Evolutionary conservation across 495 filamentous ascomycete genomes (phyloP), one percentile per base, ranked within the genome.

Genomic region (Bryoglossum gracile): DNA sequence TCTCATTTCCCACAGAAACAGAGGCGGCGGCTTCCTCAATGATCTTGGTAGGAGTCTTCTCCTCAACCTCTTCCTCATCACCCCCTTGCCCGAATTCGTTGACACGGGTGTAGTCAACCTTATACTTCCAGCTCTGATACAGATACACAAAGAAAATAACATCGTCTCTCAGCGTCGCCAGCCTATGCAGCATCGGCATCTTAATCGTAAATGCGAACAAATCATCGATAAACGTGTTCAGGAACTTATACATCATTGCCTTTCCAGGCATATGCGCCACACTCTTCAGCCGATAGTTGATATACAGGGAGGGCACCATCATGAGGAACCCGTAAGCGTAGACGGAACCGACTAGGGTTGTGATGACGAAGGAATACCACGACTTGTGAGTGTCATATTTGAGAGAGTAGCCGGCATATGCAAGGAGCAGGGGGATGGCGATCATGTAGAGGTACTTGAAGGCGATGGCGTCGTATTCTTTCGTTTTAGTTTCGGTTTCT

Each of bases 71-170:
- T 35, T 81, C 86, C 39, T 92, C 88, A 14, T 88, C 91, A 11
- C 94, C 92, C 32, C 92, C 94, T 68, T 98, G 92, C 10, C 92
- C 92, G 58, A 97, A 98, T 65, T 98, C 92, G 65, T 98, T 98
- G 64, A 98, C 84, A 34, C 92, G 75, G 13, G 80, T 86, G 63
- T 87, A 91, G 65, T 98, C 92, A 50, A 94, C 76, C 69, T 84
- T 90, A 70, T 98, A 98, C 53, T 82, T 82, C 74, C 79, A 98
- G 49, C 83, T 76, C 66, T 98, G 92, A 67, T 98, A 98, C n/a
- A 98, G 55, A 65, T 95, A 97, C 43, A 98, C 76, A 64, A 98
- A 98, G 75, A 97, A 98, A 60, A 98, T 96, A 43, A 98, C 77
- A 61, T 98, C 92, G 58, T 98, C 92, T 42, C 92, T 74, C 50